Evolutionary conservation across 2,329 filamentous ascomycete species (phyloP).

Genomic region (Aspergillus terreus): DNA sequence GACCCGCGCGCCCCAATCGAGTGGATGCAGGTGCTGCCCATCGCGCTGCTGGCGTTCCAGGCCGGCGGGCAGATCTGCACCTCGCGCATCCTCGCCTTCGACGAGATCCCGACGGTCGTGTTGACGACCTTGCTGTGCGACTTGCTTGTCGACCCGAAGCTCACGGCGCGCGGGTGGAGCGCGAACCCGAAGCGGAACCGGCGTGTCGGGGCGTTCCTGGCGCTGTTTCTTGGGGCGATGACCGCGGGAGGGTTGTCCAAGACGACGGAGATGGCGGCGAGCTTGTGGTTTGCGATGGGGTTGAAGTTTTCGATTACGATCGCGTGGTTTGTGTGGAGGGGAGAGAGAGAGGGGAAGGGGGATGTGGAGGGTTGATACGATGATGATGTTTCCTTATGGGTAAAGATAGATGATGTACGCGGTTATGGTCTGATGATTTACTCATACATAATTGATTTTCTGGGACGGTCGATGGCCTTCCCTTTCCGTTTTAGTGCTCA

Average conservation of each 20-base stretch:
- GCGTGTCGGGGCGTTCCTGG: slow-evolving; percentile 34
- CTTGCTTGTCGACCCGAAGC: slow-evolving; percentile 32
- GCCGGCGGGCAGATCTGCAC: slow-evolving; percentile 39
- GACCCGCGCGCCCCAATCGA: slow-evolving; percentile 28
- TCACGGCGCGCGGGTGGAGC: slow-evolving; percentile 16
- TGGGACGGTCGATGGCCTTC: no score
- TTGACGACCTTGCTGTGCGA: slow-evolving; percentile 40
- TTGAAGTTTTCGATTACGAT: slow-evolving; percentile 34
- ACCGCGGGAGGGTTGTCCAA: slow-evolving; percentile 39
- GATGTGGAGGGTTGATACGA: slow-evolving; percentile 8
- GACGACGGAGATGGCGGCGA: slow-evolving; percentile 30
- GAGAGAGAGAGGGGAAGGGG: slow-evolving; percentile 8
- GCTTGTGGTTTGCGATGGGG: slow-evolving; percentile 39
- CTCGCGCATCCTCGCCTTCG: slow-evolving; percentile 32
- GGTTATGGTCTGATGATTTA: background rate
- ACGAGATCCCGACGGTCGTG: slow-evolving; percentile 42
- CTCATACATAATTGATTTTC: background rate
- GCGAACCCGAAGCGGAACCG: slow-evolving; percentile 31
- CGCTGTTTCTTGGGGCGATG: slow-evolving; percentile 39
- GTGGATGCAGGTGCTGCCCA: slow-evolving; percentile 37
- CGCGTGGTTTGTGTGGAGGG: slow-evolving; percentile 36
- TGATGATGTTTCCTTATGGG: background rate
- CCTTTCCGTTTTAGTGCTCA: no score
- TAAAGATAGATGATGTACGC: background rate
- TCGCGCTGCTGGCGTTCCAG: slow-evolving; percentile 39